phyloP scores from a whole-genome alignment of 2,329 filamentous ascomycete genomes.

The Trichophyton rubrum region DNA sequence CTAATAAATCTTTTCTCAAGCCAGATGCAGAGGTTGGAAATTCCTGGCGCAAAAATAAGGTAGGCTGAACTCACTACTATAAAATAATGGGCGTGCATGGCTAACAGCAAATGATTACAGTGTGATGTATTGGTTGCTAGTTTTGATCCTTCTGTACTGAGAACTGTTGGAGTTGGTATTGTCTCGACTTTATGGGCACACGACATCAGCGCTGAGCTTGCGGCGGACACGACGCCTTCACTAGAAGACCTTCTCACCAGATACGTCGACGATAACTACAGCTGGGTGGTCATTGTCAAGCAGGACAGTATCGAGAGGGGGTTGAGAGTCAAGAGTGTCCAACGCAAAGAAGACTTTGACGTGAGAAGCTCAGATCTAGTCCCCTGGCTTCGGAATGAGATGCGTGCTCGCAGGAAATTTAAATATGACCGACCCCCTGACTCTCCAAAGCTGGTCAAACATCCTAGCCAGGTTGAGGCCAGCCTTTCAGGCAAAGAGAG shows the following conservation, averaged over 20 bases:
- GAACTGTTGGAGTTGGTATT: constrained; percentile 63
- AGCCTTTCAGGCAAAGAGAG: constrained; percentile 28
- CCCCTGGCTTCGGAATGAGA: constrained; percentile 67
- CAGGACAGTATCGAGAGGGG: constrained; percentile 43
- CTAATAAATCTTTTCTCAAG: constrained; percentile 49
- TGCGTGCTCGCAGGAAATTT: constrained; percentile 62
- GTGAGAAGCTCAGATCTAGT: constrained; percentile 60
- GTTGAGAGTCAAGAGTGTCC: constrained; percentile 67
- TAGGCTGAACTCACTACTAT: constrained; percentile 30
- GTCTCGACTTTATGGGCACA: constrained; percentile 68
- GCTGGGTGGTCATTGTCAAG: constrained; percentile 83
- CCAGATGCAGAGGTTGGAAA: constrained; percentile 53
- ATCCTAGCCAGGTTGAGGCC: constrained; percentile 30
- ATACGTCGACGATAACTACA: constrained; percentile 64
- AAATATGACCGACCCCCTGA: constrained; percentile 35
- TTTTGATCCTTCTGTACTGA: constrained; percentile 65
- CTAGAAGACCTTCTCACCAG: constrained; percentile 59
- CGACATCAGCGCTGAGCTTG: constrained; percentile 78
- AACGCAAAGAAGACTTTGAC: constrained; percentile 70
- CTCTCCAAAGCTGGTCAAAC: constrained; percentile 28
- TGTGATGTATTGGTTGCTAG: constrained; percentile 86
- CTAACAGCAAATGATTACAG: constrained; percentile 26
- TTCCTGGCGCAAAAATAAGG: constrained; percentile 51
- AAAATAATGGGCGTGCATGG: constrained; percentile 6
- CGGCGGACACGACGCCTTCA: constrained; percentile 57